Base-by-base conservation (phyloP, 179 eudicot genomes). In the Dionaea muscipula region DNA sequence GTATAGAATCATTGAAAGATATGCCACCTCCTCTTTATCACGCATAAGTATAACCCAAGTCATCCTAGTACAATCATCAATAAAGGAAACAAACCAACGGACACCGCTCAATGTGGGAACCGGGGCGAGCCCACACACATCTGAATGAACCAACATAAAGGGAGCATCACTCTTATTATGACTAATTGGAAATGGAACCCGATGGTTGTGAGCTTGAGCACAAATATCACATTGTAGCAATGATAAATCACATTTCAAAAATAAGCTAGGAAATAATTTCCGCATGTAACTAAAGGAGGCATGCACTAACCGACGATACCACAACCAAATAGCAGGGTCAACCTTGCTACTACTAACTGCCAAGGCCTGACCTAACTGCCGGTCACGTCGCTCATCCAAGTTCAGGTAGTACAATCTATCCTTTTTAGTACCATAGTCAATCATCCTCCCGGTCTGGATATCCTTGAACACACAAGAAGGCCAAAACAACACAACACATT, bases 11-110 rank as follows among this genome's bases (percentile, higher is more conserved):
- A 23, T n/a, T n/a, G n/a, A n/a, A n/a, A n/a, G n/a, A 45, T 17
- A 45, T 4, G 12, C 14, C 8, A 45, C 7, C 14, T 18, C 49
- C 2, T 4, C 17, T 45, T 45, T 45, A 2, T 33, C 13, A 27
- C 18, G 27, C 22, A 36, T 9, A 11, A 35, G 26, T 20, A 37
- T 9, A 3, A 53, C 15, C 26, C 45, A 53, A 7, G 57, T 24
- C 14, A 17, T 9, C 22, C 50, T 40, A 2, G 60, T 41, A 15
- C 37, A 44, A 40, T 41, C 60, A 41, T 56, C 60, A 41, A 56
- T 25, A 16, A 41, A 56, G 2, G 60, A 12, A 1, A 56, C 38
- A 35, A 56, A 56, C 60, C 49, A 41, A 23, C 9, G 13, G 2
- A 23, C 37, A 4, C 49, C 23, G 0, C 11, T 2, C 20, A 15